Evolutionary conservation across 1,284 basidiomycete species (phyloP).

Genomic region (Porodaedalea pini): DNA sequence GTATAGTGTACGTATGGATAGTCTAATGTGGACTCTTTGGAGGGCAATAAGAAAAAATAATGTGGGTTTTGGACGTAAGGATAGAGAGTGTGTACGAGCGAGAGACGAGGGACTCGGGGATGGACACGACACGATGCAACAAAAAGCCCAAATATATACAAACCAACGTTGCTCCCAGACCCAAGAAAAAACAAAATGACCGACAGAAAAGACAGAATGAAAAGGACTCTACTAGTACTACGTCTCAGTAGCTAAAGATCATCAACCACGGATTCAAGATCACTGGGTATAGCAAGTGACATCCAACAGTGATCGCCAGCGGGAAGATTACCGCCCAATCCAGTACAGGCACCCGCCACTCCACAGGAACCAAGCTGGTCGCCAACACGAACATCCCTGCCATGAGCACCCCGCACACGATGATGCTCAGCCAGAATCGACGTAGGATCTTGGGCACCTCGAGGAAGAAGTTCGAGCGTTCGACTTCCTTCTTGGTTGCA

Average conservation of each 20-base stretch:
- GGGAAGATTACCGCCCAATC: conserved; percentile 72
- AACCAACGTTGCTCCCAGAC: not conserved
- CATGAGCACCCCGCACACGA: conserved; percentile 47
- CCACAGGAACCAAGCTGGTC: conserved; percentile 47
- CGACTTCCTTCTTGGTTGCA: conserved; percentile 77
- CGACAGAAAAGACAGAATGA: not conserved
- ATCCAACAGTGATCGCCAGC: conserved; percentile 56
- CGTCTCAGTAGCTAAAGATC: conserved; percentile 57
- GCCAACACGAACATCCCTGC: conserved; percentile 55
- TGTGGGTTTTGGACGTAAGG: not conserved
- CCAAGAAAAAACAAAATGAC: not conserved
- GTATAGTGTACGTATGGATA: not conserved
- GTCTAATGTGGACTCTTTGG: not conserved
- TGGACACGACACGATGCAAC: not conserved
- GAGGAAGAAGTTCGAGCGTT: conserved; percentile 82
- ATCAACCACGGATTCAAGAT: conserved; percentile 74
- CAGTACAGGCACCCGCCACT: conserved; percentile 57
- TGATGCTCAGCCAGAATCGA: conserved; percentile 65
- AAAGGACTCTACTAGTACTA: not conserved
- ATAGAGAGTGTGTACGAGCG: not conserved
- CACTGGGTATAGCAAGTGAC: conserved; percentile 73
- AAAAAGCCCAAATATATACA: not conserved
- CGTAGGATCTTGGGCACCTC: conserved; percentile 80
- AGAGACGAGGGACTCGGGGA: not conserved
- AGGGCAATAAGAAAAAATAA: not conserved